Percentiles rank a stretch among this genome's conserved stretches.
Conservation (phyloP, 1,139 yeast genomes). For the Taiozyma sp. region DNA sequence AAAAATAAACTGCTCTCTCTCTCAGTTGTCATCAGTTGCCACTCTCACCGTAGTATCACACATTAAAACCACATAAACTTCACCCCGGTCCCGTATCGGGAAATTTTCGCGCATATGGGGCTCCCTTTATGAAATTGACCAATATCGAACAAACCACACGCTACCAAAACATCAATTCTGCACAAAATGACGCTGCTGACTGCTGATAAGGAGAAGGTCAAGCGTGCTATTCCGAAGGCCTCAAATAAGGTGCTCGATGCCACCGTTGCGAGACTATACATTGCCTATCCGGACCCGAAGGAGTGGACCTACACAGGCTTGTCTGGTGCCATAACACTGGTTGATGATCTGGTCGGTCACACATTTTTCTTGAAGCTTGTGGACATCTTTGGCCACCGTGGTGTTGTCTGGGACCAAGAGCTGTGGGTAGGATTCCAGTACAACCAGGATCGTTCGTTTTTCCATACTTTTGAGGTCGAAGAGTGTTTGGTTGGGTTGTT, state of each 20-base stretch:
- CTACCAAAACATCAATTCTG: neutral
- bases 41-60: too few relatives aligned
- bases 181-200: conserved; percentile 37
- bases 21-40: too few relatives aligned
- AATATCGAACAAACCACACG: neutral
- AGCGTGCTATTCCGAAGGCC: conserved; percentile 83
- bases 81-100: neutral
- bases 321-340: conserved; percentile 81
- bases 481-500: conserved; percentile 86
- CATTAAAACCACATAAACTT: neutral
- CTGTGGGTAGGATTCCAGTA: conserved; percentile 83
- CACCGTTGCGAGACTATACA: conserved; percentile 82
- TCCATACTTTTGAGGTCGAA: conserved; percentile 92
- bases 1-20: too few relatives aligned
- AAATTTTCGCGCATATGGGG: neutral
- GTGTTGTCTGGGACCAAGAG: conserved; percentile 97
- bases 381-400: conserved; percentile 75
- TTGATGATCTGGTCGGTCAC: conserved; percentile 92
- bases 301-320: conserved; percentile 88
- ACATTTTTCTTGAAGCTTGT: conserved; percentile 87
- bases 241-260: conserved; percentile 87
- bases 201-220: conserved; percentile 81
- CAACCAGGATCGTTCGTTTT: conserved; percentile 89
- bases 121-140: neutral
- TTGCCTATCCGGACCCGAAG: conserved; percentile 81